Evolutionary conservation across 1,284 basidiomycete species (phyloP).

Genomic region (Rhodotorula mucilaginosa): DNA sequence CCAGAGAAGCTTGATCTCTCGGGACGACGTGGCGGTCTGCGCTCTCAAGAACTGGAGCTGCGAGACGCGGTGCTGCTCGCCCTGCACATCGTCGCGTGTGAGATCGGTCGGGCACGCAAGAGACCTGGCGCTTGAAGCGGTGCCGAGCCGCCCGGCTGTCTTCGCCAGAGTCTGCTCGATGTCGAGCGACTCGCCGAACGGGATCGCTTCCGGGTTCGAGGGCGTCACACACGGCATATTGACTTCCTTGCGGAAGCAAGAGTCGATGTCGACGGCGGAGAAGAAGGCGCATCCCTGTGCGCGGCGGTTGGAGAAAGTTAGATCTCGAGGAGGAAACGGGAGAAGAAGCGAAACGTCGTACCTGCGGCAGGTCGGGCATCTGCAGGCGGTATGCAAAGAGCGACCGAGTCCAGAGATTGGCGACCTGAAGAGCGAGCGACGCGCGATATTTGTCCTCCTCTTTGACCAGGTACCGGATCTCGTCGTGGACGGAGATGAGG

Average conservation of each 20-base stretch:
- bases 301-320: background rate
- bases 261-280: slow-evolving; percentile 91
- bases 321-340: no score
- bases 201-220: slow-evolving; percentile 77
- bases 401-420: slow-evolving; percentile 92
- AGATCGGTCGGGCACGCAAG: slow-evolving; percentile 8
- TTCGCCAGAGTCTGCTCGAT: slow-evolving; percentile 53
- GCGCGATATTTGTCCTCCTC: slow-evolving; percentile 85
- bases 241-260: slow-evolving; percentile 89
- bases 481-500: slow-evolving; percentile 96
- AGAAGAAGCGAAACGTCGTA: slow-evolving; percentile 50
- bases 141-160: slow-evolving; percentile 1
- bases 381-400: slow-evolving; percentile 90
- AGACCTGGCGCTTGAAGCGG: slow-evolving; percentile 25
- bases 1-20: slow-evolving; percentile 62
- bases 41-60: slow-evolving; percentile 66
- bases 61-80: slow-evolving; percentile 62
- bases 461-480: slow-evolving; percentile 86
- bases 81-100: slow-evolving; percentile 57
- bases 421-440: slow-evolving; percentile 90
- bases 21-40: slow-evolving; percentile 66
- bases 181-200: slow-evolving; percentile 79
- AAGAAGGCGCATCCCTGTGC: slow-evolving; percentile 70
- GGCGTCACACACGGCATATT: slow-evolving; percentile 95
- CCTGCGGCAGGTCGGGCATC: slow-evolving; percentile 92